Percentiles rank a stretch among this genome's conserved stretches.
Conservation (phyloP, 345 rosid genomes). For the Aquilaria sinensis region DNA sequence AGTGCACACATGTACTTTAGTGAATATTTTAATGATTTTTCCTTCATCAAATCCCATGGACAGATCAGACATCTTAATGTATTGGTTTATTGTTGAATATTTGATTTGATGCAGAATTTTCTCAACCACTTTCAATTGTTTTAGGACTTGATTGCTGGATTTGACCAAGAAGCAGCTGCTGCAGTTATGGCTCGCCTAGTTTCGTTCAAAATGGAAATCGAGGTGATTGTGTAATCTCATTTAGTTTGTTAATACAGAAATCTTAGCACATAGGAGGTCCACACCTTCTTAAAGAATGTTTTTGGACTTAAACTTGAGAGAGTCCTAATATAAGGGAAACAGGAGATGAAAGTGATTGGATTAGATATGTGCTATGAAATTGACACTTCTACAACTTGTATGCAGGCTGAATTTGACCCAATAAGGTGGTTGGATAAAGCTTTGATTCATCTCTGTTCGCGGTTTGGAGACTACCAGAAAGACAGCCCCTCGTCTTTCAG, state of each 20-base stretch:
- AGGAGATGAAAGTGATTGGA: background rate
- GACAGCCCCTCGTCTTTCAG: conserved; percentile 75
- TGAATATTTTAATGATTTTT: too few relatives aligned
- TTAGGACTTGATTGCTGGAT: conserved; percentile 89
- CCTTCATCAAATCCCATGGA: too few relatives aligned
- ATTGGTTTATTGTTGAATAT: conserved; percentile 1
- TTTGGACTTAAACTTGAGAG: background rate
- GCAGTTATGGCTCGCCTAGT: conserved; percentile 88
- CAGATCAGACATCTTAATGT: background rate
- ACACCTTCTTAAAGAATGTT: too few relatives aligned
- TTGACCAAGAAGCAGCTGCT: conserved; percentile 99
- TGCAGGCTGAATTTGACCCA: conserved; percentile 85
- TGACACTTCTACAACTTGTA: conserved; percentile 11
- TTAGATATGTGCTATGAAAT: conserved; percentile 5
- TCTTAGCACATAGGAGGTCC: too few relatives aligned
- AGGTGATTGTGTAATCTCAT: conserved; percentile 33
- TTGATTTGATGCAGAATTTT: background rate
- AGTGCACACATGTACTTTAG: too few relatives aligned
- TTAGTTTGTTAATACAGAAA: too few relatives aligned
- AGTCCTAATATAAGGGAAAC: background rate
- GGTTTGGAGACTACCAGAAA: conserved; percentile 86
- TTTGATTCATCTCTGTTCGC: conserved; percentile 73
- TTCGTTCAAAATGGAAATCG: conserved; percentile 95
- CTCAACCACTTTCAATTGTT: conserved; percentile 14
- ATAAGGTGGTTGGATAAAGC: conserved; percentile 94